Evolutionary conservation across 257 asterid genomes (phyloP).

Genomic region (Ballota nigra): DNA sequence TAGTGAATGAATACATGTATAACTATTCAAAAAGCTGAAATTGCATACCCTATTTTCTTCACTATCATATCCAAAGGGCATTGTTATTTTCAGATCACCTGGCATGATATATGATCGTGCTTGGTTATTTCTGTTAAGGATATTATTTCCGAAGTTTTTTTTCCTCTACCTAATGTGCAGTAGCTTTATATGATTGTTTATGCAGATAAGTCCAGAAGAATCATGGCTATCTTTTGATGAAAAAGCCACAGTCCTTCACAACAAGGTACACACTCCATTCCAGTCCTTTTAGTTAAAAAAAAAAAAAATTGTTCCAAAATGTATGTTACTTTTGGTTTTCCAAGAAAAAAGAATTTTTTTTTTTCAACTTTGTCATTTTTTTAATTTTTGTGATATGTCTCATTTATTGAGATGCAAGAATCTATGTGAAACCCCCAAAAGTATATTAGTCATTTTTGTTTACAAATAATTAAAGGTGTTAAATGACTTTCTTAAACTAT

Average conservation of each 20-base stretch:
- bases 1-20: not conserved
- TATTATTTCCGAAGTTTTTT: not conserved
- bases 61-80: not conserved
- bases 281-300: too few relatives aligned
- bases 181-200: not conserved
- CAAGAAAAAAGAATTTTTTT: too few relatives aligned
- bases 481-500: too few relatives aligned
- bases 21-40: not conserved
- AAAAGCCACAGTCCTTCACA: slow-evolving; percentile 74
- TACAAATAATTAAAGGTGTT: too few relatives aligned
- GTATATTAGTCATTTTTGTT: too few relatives aligned
- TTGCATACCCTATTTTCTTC: not conserved
- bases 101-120: not conserved
- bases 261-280: slow-evolving; percentile 50
- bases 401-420: too few relatives aligned
- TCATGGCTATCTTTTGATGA: slow-evolving; percentile 78
- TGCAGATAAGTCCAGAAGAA: slow-evolving; percentile 81
- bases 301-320: too few relatives aligned
- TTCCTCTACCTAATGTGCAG: not conserved
- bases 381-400: too few relatives aligned
- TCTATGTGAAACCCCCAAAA: too few relatives aligned
- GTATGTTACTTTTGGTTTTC: too few relatives aligned
- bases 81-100: not conserved
- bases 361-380: too few relatives aligned
- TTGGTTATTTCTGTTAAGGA: not conserved